These are phyloP conservation scores for Bjerkandera adusta DNA, from an alignment of 1,284 basidiomycete genomes.

Conservation along the genomic window DNA sequence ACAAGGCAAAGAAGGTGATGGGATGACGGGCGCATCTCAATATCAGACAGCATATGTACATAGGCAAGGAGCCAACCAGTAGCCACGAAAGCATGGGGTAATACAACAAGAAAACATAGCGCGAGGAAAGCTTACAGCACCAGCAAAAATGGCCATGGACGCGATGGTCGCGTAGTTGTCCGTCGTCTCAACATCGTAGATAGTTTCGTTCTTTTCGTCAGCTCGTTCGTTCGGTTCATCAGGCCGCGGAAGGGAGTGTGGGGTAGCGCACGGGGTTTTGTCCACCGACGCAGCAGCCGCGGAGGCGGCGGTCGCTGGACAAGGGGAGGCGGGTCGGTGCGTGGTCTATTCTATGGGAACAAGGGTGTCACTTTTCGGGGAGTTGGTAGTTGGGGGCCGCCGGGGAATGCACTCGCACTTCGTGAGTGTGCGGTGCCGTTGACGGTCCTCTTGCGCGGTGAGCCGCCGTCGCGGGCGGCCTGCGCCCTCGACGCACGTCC, in stretches of 20 bases:
- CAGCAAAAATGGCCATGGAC: too few relatives aligned
- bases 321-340: too few relatives aligned
- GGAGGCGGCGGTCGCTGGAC: too few relatives aligned
- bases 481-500: constrained; percentile 6
- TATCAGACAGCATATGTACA: constrained; percentile 1
- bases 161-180: too few relatives aligned
- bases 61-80: neutral
- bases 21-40: neutral
- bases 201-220: too few relatives aligned
- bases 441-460: constrained; percentile 1
- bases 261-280: too few relatives aligned
- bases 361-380: constrained; percentile 24
- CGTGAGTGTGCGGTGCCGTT: constrained; percentile 1
- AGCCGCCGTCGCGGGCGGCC: neutral
- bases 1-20: too few relatives aligned
- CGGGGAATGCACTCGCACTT: constrained; percentile 4
- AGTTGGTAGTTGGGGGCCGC: constrained; percentile 16
- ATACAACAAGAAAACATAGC: neutral
- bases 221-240: too few relatives aligned
- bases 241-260: too few relatives aligned
- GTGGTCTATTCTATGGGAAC: constrained; percentile 16
- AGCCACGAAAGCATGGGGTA: neutral
- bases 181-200: too few relatives aligned
- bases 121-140: too few relatives aligned
- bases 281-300: too few relatives aligned